Conservation (phyloP, 2,329 filamentous ascomycete genomes). For the Ceratocystis harringtonii region DNA sequence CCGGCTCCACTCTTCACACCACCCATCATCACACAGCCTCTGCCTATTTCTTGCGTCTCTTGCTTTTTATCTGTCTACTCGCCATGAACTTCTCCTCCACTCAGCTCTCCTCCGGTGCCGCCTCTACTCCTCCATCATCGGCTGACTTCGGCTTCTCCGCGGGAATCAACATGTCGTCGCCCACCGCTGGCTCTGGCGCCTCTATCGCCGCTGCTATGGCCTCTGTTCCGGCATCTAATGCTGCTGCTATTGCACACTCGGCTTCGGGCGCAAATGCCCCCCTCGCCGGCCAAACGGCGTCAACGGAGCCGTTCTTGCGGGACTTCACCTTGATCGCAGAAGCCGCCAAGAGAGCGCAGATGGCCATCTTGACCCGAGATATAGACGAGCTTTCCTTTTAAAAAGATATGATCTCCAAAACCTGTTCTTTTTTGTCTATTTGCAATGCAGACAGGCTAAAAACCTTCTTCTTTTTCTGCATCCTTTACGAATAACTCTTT, state of each 20-base stretch:
- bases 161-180: slow-evolving; percentile 24
- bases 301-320: slow-evolving; percentile 50
- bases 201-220: not conserved
- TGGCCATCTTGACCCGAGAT: slow-evolving; percentile 77
- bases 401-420: not conserved
- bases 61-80: not conserved
- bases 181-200: slow-evolving; percentile 12
- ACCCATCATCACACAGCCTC: not conserved
- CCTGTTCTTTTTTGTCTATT: not conserved
- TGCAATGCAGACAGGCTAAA: not conserved
- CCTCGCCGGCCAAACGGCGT: slow-evolving; percentile 18
- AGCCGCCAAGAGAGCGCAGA: slow-evolving; percentile 82
- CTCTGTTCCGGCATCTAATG: not conserved
- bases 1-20: not conserved
- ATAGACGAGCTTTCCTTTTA: slow-evolving; percentile 56
- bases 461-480: not conserved
- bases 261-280: slow-evolving; percentile 8
- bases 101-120: slow-evolving; percentile 19
- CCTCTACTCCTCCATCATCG: slow-evolving; percentile 19
- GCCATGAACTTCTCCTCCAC: slow-evolving; percentile 26
- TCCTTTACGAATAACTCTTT: not conserved
- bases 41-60: not conserved
- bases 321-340: slow-evolving; percentile 81
- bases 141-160: slow-evolving; percentile 17
- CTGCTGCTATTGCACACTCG: not conserved